These are phyloP conservation scores for Aspergillus sp. DNA, from an alignment of 2,329 filamentous ascomycete species.

Conservation along the genomic window DNA sequence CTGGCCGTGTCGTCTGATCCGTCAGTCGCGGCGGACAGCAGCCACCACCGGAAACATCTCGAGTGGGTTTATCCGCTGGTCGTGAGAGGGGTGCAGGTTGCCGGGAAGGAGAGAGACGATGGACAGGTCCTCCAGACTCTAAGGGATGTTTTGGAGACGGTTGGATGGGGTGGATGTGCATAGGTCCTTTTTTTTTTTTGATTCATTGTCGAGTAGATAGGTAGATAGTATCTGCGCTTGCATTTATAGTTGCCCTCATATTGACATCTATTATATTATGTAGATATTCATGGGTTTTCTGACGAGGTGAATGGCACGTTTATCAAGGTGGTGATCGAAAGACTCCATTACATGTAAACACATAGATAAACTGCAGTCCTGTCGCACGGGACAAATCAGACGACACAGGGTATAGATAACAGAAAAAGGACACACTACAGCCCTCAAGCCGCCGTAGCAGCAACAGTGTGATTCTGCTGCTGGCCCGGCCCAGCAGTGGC, in stretches of 20 bases:
- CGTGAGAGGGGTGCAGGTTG: slow-evolving; percentile 28
- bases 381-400: slow-evolving; percentile 1
- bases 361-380: too few species aligned
- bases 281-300: background rate
- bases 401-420: slow-evolving; percentile 7
- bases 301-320: too few species aligned
- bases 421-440: slow-evolving; percentile 2
- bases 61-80: slow-evolving; percentile 69
- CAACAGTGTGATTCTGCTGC: slow-evolving; percentile 9
- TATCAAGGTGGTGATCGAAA: background rate
- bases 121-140: slow-evolving; percentile 40
- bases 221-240: background rate
- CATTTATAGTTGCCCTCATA: background rate
- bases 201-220: slow-evolving; percentile 6
- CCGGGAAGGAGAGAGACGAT: slow-evolving; percentile 31
- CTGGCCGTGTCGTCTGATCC: slow-evolving; percentile 21
- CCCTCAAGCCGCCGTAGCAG: slow-evolving; percentile 18
- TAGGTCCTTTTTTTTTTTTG: slow-evolving; percentile 1
- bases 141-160: slow-evolving; percentile 51
- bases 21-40: slow-evolving; percentile 41
- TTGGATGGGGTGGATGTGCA: slow-evolving; percentile 37
- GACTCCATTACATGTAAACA: too few species aligned
- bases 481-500: slow-evolving; percentile 23
- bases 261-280: background rate
- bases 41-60: slow-evolving; percentile 60